phyloP scores from a whole-genome alignment of 768 basidiomycete genomes.

The Amyloporia xantha region DNA sequence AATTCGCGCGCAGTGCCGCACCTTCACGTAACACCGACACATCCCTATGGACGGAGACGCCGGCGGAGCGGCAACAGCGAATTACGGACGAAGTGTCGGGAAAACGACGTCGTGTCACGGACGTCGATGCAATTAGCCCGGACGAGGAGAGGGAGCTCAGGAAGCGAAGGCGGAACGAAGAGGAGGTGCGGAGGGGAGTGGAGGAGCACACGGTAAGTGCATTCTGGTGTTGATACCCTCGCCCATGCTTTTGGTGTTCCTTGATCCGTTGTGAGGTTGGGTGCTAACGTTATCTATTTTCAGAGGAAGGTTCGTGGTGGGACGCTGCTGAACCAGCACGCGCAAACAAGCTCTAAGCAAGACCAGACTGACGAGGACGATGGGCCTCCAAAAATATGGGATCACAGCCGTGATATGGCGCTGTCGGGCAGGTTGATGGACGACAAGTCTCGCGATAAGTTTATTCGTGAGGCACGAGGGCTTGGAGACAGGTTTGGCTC shows the following conservation, averaged over 20 bases:
- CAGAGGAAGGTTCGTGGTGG: constrained; percentile 24
- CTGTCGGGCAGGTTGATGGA: constrained; percentile 86
- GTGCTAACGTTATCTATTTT: no score
- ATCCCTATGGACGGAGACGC: constrained; percentile 96
- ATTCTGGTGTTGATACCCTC: no score
- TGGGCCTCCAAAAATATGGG: constrained; percentile 74
- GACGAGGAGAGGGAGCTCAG: constrained; percentile 37
- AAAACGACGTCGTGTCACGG: constrained; percentile 68
- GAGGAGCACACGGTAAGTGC: constrained; percentile 70
- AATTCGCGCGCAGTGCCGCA: constrained; percentile 58
- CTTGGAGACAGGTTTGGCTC: constrained; percentile 80
- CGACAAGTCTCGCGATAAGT: constrained; percentile 68
- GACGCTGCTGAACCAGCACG: constrained; percentile 28
- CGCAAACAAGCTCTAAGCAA: constrained; percentile 38
- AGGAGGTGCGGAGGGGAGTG: constrained; percentile 63
- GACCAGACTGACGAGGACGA: constrained; percentile 39
- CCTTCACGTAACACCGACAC: constrained; percentile 41
- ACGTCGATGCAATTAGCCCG: constrained; percentile 36
- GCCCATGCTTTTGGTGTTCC: no score
- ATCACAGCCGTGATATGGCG: constrained; percentile 86
- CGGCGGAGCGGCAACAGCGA: constrained; percentile 83
- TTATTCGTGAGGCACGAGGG: constrained; percentile 75
- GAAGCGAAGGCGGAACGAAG: constrained; percentile 60
- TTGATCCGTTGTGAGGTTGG: constrained; percentile 13
- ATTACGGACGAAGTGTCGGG: constrained; percentile 94